Evolutionary conservation across 345 rosid species (phyloP).

Genomic region (Erucastrum elatum): DNA sequence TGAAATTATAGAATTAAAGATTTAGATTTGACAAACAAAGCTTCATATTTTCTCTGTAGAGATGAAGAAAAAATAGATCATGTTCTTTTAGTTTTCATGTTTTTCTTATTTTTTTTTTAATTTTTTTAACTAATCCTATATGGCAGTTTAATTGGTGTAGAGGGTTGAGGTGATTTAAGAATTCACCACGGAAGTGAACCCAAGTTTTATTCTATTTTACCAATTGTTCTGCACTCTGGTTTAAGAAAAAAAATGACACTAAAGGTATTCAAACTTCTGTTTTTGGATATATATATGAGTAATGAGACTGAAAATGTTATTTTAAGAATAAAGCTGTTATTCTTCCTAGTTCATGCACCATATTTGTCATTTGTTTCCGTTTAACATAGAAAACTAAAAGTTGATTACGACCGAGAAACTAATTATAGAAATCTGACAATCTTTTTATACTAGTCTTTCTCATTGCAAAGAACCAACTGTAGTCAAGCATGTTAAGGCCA

Average conservation of each 20-base stretch:
- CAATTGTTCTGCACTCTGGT: slow-evolving; percentile 7
- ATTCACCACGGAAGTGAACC: no score
- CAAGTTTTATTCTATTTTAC: neutral
- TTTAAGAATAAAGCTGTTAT: neutral
- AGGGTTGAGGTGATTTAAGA: no score
- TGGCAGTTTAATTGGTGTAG: no score
- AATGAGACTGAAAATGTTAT: neutral
- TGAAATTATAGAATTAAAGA: no score
- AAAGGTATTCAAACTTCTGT: slow-evolving; percentile 16
- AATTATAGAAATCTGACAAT: neutral
- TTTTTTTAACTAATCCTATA: no score
- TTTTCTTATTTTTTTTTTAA: no score
- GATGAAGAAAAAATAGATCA: no score
- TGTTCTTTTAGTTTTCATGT: no score
- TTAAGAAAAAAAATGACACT: slow-evolving; percentile 1
- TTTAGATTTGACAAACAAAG: no score
- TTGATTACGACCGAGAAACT: slow-evolving; percentile 1
- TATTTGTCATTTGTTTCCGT: neutral
- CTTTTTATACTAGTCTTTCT: neutral
- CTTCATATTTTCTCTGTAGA: no score
- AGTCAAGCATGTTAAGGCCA: slow-evolving; percentile 14
- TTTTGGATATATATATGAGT: neutral
- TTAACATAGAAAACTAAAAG: slow-evolving; percentile 13
- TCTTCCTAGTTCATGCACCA: slow-evolving; percentile 20
- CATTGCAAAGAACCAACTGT: slow-evolving; percentile 8